Base-by-base conservation (phyloP, 2,329 filamentous ascomycete genomes). In the Aspergillus fumigatiaffinis region DNA sequence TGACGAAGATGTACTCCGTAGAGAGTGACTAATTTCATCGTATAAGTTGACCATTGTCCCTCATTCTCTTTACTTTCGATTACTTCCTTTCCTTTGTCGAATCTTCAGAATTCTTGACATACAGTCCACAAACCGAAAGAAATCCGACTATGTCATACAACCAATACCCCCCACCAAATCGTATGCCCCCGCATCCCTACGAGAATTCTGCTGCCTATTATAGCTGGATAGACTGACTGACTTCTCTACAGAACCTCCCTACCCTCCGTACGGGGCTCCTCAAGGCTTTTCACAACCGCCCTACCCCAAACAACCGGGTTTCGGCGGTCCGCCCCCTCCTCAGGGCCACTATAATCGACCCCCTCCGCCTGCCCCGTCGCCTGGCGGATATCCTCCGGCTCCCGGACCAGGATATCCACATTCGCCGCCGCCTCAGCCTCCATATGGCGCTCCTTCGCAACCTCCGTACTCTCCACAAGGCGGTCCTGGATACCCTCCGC, bases 321-420 rank as follows among this genome's bases (percentile, higher is more conserved):
- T 59, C 42, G 61, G 58, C 42, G 59, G 64, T 29, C 53, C 58
- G 0, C 44, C 44, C 47, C 67, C 66, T 56, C 66, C 67, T 4
- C 68, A 67, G 32, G 66, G 63, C 38, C 62, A 68, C 29, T 65
- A 67, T 46, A 64, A 65, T 51, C 66, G 64, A 20, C 62, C 63
- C 4, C 64, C 67, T 4, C 63, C 63, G 25, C 53, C 58, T 48
- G 62, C 65, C 42, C 68, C 66, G 38, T 71, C 72, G 28, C 80
- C 79, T 52, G 51, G 35, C 28, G 63, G 56, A 20, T 58, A 67
- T 25, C 67, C 65, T 50, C 62, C 67, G 38, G 63, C 64, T 17
- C 60, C 56, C 26, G 68, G 57, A 54, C 60, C 60, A 49, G 58
- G 56, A 35, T 56, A 42, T 25, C 56, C 58, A 44, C 58, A 60